These are phyloP conservation scores for Diplodia mutila DNA, from an alignment of 2,329 filamentous ascomycete genomes.

Conservation along the genomic window DNA sequence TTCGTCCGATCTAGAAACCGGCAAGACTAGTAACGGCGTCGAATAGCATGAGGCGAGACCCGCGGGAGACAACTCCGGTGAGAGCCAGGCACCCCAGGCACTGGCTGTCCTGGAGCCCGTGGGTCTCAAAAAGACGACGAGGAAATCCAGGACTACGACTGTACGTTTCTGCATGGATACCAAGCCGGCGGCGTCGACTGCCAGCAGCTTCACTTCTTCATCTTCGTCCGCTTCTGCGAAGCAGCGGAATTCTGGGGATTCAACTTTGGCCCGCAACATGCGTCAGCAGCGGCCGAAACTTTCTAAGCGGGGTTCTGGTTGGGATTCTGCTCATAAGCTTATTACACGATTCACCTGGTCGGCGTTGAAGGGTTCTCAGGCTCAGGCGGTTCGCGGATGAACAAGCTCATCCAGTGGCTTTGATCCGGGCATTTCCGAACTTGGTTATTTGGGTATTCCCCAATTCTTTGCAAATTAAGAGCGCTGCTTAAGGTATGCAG, in stretches of 20 bases:
- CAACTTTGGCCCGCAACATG: slow-evolving; percentile 5
- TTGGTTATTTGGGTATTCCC: slow-evolving; percentile 22
- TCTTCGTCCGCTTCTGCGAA: slow-evolving; percentile 19
- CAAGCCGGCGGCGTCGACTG: slow-evolving; percentile 19
- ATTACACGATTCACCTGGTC: slow-evolving; percentile 27
- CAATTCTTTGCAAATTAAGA: slow-evolving; percentile 21
- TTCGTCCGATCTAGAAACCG: slow-evolving; percentile 71
- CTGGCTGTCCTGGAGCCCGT: slow-evolving; percentile 20
- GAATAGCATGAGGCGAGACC: slow-evolving; percentile 67
- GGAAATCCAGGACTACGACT: slow-evolving; percentile 11
- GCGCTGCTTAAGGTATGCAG: slow-evolving; percentile 17
- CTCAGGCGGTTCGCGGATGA: slow-evolving; percentile 25
- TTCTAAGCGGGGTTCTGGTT: slow-evolving; percentile 24
- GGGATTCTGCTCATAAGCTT: slow-evolving; percentile 28
- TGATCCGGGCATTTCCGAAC: slow-evolving; percentile 12
- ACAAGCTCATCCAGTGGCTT: slow-evolving; percentile 17
- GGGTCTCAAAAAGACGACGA: slow-evolving; percentile 25
- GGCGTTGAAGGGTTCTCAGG: slow-evolving; percentile 27
- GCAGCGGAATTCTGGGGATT: slow-evolving; percentile 15
- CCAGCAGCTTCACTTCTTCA: slow-evolving; percentile 20
- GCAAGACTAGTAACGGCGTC: slow-evolving; percentile 97
- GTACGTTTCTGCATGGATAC: slow-evolving; percentile 23
- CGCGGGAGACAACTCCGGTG: slow-evolving; percentile 47
- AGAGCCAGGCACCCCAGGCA: slow-evolving; percentile 23
- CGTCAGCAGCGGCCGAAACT: slow-evolving; percentile 20